phyloP scores from a whole-genome alignment of 2,329 filamentous ascomycete genomes.

The Colletotrichum eremochloae region DNA sequence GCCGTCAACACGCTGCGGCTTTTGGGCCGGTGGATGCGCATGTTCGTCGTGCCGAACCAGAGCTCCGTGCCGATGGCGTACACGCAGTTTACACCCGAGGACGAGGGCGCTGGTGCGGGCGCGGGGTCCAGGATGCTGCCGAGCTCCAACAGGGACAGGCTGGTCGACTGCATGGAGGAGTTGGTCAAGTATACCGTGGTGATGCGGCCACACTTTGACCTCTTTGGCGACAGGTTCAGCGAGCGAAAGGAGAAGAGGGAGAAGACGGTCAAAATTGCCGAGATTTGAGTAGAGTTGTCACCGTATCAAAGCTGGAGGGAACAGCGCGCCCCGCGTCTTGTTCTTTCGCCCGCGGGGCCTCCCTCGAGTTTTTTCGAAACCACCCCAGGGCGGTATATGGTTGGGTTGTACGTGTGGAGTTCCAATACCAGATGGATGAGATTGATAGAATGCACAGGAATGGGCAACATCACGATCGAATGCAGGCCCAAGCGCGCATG shows the following conservation, averaged over 20 bases:
- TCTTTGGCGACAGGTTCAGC: slow-evolving; percentile 74
- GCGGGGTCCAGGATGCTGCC: slow-evolving; percentile 63
- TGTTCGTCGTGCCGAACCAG: slow-evolving; percentile 77
- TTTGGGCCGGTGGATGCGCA: slow-evolving; percentile 77
- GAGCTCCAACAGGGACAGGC: slow-evolving; percentile 68
- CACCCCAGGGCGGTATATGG: background rate
- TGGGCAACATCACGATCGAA: background rate
- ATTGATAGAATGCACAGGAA: background rate
- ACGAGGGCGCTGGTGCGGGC: slow-evolving; percentile 30
- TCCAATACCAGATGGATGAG: background rate
- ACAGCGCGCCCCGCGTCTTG: background rate
- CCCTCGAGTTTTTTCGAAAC: background rate
- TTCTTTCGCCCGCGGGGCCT: background rate
- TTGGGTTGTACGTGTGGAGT: background rate
- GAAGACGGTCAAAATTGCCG: background rate
- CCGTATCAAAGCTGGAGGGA: background rate
- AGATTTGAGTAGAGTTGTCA: background rate
- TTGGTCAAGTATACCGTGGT: slow-evolving; percentile 77
- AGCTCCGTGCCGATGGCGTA: slow-evolving; percentile 74
- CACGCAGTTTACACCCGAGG: slow-evolving; percentile 66
- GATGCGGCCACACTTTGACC: slow-evolving; percentile 71
- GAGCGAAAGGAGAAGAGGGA: slow-evolving; percentile 61
- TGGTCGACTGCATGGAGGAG: slow-evolving; percentile 79
- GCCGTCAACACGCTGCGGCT: slow-evolving; percentile 75
- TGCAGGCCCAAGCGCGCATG: too few species aligned